phyloP scores from a whole-genome alignment of 2,329 filamentous ascomycete genomes.

The Penicillium sp. region DNA sequence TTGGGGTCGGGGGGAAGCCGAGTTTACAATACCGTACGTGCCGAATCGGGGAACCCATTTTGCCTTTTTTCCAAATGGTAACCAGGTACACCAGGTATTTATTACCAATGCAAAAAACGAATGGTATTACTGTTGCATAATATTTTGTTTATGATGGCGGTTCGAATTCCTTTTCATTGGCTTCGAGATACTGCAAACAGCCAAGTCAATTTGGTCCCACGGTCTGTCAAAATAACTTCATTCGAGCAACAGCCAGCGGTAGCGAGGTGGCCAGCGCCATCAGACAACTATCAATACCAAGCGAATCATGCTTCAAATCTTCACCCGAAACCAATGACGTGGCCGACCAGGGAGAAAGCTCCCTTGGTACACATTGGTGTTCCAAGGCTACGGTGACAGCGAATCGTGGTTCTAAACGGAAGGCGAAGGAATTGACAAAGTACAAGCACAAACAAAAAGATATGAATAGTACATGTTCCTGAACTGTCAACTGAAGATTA shows the following conservation, averaged over 20 bases:
- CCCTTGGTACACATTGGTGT: slow-evolving; percentile 3
- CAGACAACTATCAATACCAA: not conserved
- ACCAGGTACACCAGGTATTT: no score
- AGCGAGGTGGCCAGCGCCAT: slow-evolving; percentile 1
- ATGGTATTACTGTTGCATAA: not conserved
- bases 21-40: slow-evolving; percentile 6
- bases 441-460: not conserved
- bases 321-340: slow-evolving; percentile 23
- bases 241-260: not conserved
- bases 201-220: slow-evolving; percentile 1
- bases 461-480: not conserved
- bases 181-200: not conserved
- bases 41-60: not conserved
- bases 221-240: not conserved
- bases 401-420: not conserved
- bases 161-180: not conserved
- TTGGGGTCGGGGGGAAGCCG: slow-evolving; percentile 5
- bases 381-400: not conserved
- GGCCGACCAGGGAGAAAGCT: slow-evolving; percentile 8
- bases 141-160: not conserved
- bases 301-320: slow-evolving; percentile 8
- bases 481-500: not conserved
- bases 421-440: not conserved
- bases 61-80: not conserved
- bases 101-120: not conserved